A percentile compares a stretch with the other conserved stretches of the same genome.
Conservation (phyloP, 2,329 filamentous ascomycete genomes). For the Aureobasidium namibiae region DNA sequence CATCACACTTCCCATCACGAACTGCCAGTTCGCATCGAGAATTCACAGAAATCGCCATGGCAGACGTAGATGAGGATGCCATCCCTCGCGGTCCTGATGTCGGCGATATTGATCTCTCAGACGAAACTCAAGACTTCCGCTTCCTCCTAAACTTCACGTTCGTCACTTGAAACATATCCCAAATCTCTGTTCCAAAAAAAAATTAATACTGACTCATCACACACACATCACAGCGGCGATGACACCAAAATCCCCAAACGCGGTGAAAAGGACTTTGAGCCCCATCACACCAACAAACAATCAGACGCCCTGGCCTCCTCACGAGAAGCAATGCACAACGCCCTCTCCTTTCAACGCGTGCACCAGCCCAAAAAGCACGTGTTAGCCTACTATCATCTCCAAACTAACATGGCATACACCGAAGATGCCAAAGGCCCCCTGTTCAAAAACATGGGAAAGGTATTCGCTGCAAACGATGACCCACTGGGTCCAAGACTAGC, state of each 20-base stretch:
- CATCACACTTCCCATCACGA: too few species aligned
- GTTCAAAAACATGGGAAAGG: slow-evolving; percentile 68
- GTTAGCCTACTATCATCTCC: slow-evolving; percentile 66
- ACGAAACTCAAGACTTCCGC: slow-evolving; percentile 81
- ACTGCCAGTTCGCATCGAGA: too few species aligned
- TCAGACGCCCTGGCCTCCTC: slow-evolving; percentile 70
- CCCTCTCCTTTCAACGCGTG: slow-evolving; percentile 66
- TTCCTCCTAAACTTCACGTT: slow-evolving; percentile 50
- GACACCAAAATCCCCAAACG: slow-evolving; percentile 65
- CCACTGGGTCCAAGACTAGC: slow-evolving; percentile 23
- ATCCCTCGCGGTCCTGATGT: slow-evolving; percentile 51
- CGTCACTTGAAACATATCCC: slow-evolving; percentile 13
- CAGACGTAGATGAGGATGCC: slow-evolving; percentile 29
- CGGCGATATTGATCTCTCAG: slow-evolving; percentile 67
- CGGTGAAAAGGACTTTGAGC: slow-evolving; percentile 95
- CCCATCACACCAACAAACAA: slow-evolving; percentile 79
- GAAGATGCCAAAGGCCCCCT: slow-evolving; percentile 64
- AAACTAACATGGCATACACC: slow-evolving; percentile 51
- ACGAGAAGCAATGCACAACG: slow-evolving; percentile 80
- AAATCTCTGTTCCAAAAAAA: too few species aligned
- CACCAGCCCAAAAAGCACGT: slow-evolving; percentile 61
- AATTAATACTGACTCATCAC: too few species aligned
- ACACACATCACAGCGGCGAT: slow-evolving; percentile 18
- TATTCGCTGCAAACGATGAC: slow-evolving; percentile 46
- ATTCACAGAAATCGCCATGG: slow-evolving; percentile 22